These are phyloP conservation scores for Agarophyton chilense DNA, from an alignment of 23 red algal genomes.

Conservation along the genomic window DNA sequence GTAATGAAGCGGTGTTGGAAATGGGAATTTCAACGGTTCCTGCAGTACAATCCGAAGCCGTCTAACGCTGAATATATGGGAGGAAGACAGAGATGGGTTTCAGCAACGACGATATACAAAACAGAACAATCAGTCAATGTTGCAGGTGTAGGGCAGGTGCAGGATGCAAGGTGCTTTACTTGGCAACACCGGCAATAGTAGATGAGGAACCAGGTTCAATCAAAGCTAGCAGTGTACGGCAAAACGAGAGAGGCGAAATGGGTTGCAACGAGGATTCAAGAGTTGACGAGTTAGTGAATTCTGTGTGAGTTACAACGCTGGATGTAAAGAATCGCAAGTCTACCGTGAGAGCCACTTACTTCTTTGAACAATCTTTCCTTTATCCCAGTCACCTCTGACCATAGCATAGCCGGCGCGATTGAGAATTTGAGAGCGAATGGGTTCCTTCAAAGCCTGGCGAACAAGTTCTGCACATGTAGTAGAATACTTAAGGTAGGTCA, in stretches of 20 bases:
- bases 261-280: neutral
- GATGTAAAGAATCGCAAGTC: neutral
- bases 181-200: neutral
- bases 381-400: conserved; percentile 79
- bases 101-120: neutral
- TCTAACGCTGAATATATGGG: neutral
- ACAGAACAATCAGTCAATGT: no score
- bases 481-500: conserved; percentile 88
- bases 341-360: neutral
- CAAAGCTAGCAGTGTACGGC: neutral
- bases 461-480: conserved; percentile 94
- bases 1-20: conserved; percentile 52
- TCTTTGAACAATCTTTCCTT: conserved; percentile 28
- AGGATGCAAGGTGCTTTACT: conserved; percentile 3
- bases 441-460: conserved; percentile 84
- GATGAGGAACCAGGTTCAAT: neutral
- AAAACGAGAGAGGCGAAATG: neutral
- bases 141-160: neutral
- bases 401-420: conserved; percentile 79
- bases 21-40: conserved; percentile 46
- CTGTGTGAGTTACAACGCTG: neutral
- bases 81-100: neutral
- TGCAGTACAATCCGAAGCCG: conserved; percentile 12
- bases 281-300: neutral
- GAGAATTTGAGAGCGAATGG: conserved; percentile 54